A percentile compares a stretch with the other conserved stretches of the same genome.
phyloP scores from a whole-genome alignment of 257 asterid species.

The Nyctanthes arbortristis region DNA sequence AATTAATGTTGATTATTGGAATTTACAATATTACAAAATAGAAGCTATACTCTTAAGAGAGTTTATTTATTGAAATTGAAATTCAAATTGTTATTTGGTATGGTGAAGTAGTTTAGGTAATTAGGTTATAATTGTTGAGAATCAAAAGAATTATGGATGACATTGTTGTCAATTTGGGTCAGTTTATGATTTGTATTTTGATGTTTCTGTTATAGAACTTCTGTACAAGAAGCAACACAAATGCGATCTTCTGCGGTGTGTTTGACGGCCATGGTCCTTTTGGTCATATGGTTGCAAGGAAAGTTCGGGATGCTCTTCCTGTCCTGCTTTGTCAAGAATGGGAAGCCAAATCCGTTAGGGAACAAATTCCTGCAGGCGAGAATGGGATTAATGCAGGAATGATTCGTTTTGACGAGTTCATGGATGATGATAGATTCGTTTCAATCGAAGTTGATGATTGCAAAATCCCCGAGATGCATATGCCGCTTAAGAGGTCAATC shows the following conservation, averaged over 20 bases:
- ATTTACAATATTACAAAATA: too few species aligned
- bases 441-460: conserved; percentile 65
- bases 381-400: conserved; percentile 47
- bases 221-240: conserved; percentile 49
- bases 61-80: too few species aligned
- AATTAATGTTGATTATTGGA: too few species aligned
- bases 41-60: background rate
- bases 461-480: conserved; percentile 72
- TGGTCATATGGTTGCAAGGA: conserved; percentile 96
- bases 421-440: conserved; percentile 77
- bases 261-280: conserved; percentile 98
- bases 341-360: conserved; percentile 49
- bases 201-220: conserved; percentile 72
- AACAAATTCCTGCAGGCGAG: conserved; percentile 36
- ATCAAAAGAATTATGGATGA: conserved; percentile 35
- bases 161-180: conserved; percentile 44
- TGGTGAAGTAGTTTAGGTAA: conserved; percentile 14
- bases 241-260: conserved; percentile 82
- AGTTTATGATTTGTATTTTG: conserved; percentile 71
- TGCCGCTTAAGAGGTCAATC: conserved; percentile 73
- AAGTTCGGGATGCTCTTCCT: conserved; percentile 86
- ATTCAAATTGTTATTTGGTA: background rate
- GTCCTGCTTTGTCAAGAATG: conserved; percentile 62
- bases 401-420: conserved; percentile 61
- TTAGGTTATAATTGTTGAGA: conserved; percentile 19